Evolutionary conservation across 352 stramenopile species (phyloP).

Genomic region (Blastocystis sp.): DNA sequence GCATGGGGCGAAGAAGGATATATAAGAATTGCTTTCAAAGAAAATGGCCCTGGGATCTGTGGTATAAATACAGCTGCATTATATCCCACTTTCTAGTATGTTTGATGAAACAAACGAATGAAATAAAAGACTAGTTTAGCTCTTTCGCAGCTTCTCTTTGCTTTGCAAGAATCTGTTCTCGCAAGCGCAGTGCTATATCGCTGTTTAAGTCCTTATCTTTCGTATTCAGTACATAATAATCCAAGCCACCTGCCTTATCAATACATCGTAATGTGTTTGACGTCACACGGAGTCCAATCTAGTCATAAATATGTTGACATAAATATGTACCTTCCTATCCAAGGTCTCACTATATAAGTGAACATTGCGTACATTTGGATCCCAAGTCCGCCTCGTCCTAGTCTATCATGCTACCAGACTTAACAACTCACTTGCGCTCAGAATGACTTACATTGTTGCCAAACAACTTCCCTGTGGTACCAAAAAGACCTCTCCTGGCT

Average conservation of each 20-base stretch:
- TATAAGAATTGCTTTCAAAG: conserved; percentile 79
- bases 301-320: neutral
- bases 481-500: conserved; percentile 63
- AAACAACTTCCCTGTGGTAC: conserved; percentile 64
- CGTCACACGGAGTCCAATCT: conserved; percentile 63
- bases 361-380: conserved; percentile 64
- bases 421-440: conserved; percentile 57
- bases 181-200: conserved; percentile 33
- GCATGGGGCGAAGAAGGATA: conserved; percentile 82
- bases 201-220: conserved; percentile 63
- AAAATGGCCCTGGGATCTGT: conserved; percentile 66
- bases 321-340: conserved; percentile 42
- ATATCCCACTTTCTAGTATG: neutral
- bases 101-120: neutral
- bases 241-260: conserved; percentile 66
- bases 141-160: conserved; percentile 9
- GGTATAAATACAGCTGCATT: neutral
- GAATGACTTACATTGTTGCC: conserved; percentile 67
- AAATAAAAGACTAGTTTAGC: conserved; percentile 38
- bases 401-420: neutral
- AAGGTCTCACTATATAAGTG: conserved; percentile 65
- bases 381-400: conserved; percentile 64
- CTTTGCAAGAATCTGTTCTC: conserved; percentile 29
- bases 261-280: conserved; percentile 65
- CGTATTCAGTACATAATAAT: conserved; percentile 67